Evolutionary conservation across 225 moss, liverwort and hornwort species (phyloP), one percentile per base, ranked within the genome.

Genomic region (Sphagnum contortum): DNA sequence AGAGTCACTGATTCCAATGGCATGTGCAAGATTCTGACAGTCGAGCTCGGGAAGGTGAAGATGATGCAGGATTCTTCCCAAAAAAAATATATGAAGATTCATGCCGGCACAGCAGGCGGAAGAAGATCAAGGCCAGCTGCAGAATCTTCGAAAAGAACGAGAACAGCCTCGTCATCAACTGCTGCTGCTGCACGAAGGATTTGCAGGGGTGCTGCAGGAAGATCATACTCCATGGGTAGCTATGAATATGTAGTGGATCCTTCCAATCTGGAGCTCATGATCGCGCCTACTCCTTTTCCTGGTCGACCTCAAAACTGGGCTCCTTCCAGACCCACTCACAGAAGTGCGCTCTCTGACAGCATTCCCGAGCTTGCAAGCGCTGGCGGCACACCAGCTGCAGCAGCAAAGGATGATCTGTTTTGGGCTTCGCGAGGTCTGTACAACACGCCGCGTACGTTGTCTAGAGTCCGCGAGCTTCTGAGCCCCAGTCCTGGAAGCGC

Each of bases 141-240:
- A 66, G 69, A 13, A 10, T 14, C 44, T 29, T 76, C 76, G 12
- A 29, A 1, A 29, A 5, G 6, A 6, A 0, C 52, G 9, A 5
- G 52, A 9, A 6, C 7, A 6, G 9, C 52, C 1, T 9, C 6
- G 1, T 29, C 29, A 29, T 29, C 29, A 29, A 29, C 29, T 29
- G 29, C 29, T 29, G 29, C 29, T 29, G 29, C 29, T 29, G 29
- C 29, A 29, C 29, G 29, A 29, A 29, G 29, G 29, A 29, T 29
- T 29, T 29, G 29, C 29, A 29, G 29, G 29, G 29, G 29, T 29
- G 29, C 29, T 5, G 64, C 72, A 47, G 81, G 81, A 12, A 72
- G 81, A 57, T 82, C 78, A 2, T 82, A 82, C 55, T 82, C 81
- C 2, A 82, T 82, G 81, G 81, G 81, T 14, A 77, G 77, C 2